Conservation (phyloP, 345 rosid genomes). For the Eucalyptus shirleyi region DNA sequence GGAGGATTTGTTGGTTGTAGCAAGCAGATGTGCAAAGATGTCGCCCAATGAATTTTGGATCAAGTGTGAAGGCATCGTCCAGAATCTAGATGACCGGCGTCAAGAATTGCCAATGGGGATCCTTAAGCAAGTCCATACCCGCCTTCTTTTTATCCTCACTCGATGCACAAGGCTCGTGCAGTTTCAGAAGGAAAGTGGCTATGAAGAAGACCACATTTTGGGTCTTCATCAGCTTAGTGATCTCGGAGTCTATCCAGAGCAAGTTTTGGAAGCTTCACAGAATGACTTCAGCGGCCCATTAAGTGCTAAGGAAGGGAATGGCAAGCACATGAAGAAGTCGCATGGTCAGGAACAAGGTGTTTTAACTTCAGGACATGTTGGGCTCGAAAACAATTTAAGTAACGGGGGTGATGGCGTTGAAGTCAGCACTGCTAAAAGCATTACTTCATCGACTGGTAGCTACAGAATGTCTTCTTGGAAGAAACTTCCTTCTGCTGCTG, state of each 20-base stretch:
- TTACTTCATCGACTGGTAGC: conserved; percentile 68
- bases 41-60: conserved; percentile 74
- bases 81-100: conserved; percentile 75
- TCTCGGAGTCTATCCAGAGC: conserved; percentile 86
- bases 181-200: conserved; percentile 90
- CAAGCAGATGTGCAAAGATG: conserved; percentile 78
- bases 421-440: conserved; percentile 60
- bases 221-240: conserved; percentile 85
- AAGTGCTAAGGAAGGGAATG: conserved; percentile 19
- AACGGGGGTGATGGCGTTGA: conserved; percentile 28
- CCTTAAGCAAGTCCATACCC: conserved; percentile 84
- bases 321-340: conserved; percentile 29
- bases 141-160: conserved; percentile 87
- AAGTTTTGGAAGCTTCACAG: conserved; percentile 44
- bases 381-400: conserved; percentile 13
- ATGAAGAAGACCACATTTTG: conserved; percentile 58
- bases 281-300: conserved; percentile 40
- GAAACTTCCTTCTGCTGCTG: conserved; percentile 78
- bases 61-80: conserved; percentile 85
- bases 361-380: conserved; percentile 15
- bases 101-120: conserved; percentile 90
- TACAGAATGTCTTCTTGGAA: conserved; percentile 92
- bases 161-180: conserved; percentile 95
- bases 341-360: conserved; percentile 15
- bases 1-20: conserved; percentile 79